phyloP scores from a whole-genome alignment of 73 alveolate species.

The Paramecium caudatum region DNA sequence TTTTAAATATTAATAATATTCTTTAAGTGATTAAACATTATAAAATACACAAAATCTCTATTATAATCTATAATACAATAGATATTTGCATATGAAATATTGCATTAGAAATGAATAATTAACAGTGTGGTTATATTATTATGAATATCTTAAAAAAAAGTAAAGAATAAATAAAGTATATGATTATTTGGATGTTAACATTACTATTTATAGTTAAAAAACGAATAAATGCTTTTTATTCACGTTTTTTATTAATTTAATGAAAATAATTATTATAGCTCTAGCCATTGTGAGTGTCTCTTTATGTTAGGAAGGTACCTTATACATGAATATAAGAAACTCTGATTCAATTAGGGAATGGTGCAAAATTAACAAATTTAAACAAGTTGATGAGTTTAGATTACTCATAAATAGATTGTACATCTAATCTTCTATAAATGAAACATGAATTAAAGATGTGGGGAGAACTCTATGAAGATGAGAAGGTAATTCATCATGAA shows the following conservation, averaged over 20 bases:
- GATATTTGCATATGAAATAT: too few species aligned
- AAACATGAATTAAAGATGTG: slow-evolving; percentile 2
- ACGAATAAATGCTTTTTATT: too few species aligned
- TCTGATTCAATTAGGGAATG: neutral
- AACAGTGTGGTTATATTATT: too few species aligned
- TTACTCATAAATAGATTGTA: neutral
- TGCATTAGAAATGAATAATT: too few species aligned
- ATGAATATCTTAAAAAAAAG: too few species aligned
- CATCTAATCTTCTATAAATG: neutral
- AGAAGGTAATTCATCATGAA: slow-evolving; percentile 43
- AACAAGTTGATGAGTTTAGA: neutral
- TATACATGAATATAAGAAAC: neutral
- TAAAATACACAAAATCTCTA: too few species aligned
- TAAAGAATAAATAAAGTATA: too few species aligned
- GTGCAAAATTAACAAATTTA: neutral
- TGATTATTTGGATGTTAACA: too few species aligned
- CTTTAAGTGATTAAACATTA: too few species aligned
- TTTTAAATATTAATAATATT: neutral
- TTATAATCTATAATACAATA: too few species aligned
- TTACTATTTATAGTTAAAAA: too few species aligned
- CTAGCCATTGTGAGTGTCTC: neutral
- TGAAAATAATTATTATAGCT: neutral
- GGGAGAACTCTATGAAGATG: neutral
- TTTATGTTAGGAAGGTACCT: slow-evolving; percentile 10
- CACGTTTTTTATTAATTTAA: slow-evolving; percentile 4